Evolutionary conservation across 73 alveolate species (phyloP), one percentile per base, ranked within the genome.

Genomic region (Effrenium voratum): DNA sequence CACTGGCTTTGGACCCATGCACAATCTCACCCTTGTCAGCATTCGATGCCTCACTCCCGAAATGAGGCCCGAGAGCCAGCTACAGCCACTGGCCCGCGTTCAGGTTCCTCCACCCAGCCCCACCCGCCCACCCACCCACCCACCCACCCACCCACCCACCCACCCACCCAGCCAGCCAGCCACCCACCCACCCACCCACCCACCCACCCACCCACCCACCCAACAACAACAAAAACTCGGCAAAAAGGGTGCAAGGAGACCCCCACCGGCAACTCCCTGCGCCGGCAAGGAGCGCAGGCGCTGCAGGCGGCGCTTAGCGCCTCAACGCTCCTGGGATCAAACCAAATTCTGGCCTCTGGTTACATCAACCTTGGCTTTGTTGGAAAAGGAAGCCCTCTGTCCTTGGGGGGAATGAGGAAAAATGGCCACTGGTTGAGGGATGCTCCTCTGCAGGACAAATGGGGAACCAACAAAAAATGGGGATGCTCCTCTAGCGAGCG

Each of bases 271-370:
- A 8, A 8, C 26, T 52, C 75, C 16, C 40, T 38, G 30, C 30
- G 75, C 75, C 75, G 57, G 59, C 86, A 40, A 41, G 86, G 13
- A 0, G 36, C 86, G 30, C 88, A 77, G 28, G 88, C 88, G 38
- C 88, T 40, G 88, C 88, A 77, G 44, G 88, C 88, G 5, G 88
- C 88, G n/a, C 43, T 63, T 2, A 2, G 45, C 45, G 88, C 66
- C 5, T 43, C 88, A 30, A 63, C n/a, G n/a, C n/a, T n/a, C n/a
- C n/a, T n/a, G n/a, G n/a, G n/a, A n/a, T n/a, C n/a, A n/a, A n/a
- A n/a, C n/a, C n/a, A n/a, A n/a, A n/a, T n/a, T n/a, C n/a, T n/a
- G n/a, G n/a, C n/a, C n/a, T n/a, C n/a, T n/a, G n/a, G n/a, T n/a
- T n/a, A n/a, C n/a, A n/a, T n/a, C n/a, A n/a, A n/a, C n/a, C n/a